Percentiles rank a stretch among this genome's conserved stretches.
phyloP scores from a whole-genome alignment of 1,284 basidiomycete genomes.

The Cronartium ribicola region DNA sequence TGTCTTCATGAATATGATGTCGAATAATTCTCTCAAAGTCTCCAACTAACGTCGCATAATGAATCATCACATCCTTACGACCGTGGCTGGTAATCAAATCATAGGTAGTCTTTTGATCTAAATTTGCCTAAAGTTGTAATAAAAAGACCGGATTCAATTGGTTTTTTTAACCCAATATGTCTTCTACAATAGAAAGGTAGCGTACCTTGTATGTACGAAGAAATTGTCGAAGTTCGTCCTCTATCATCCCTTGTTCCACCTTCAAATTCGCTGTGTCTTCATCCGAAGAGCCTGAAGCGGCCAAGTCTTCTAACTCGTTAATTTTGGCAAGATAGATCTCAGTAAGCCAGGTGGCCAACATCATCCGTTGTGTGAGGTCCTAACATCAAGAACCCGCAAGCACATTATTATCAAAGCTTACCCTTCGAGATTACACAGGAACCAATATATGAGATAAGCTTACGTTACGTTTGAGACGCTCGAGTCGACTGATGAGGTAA shows the following conservation, averaged over 20 bases:
- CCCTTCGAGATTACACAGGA: background rate
- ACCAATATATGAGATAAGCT: constrained; percentile 46
- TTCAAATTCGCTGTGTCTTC: constrained; percentile 81
- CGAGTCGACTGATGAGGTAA: constrained; percentile 81
- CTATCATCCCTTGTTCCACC: constrained; percentile 74
- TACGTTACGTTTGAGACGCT: constrained; percentile 72
- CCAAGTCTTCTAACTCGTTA: constrained; percentile 85
- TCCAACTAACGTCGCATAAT: constrained; percentile 76
- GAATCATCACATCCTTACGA: constrained; percentile 82
- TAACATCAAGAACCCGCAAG: constrained; percentile 52
- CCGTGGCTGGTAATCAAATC: constrained; percentile 91
- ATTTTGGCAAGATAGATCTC: constrained; percentile 96
- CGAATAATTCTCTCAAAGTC: constrained; percentile 83
- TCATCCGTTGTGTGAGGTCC: constrained; percentile 91
- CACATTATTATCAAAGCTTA: background rate
- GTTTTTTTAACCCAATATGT: background rate
- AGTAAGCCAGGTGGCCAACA: constrained; percentile 96
- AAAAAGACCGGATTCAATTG: constrained; percentile 7
- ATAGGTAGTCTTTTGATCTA: constrained; percentile 80
- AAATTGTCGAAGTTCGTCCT: constrained; percentile 88
- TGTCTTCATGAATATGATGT: constrained; percentile 84
- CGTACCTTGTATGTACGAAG: constrained; percentile 82
- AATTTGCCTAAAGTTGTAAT: constrained; percentile 60
- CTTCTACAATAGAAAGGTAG: background rate
- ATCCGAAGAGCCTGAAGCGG: constrained; percentile 43